phyloP scores from a whole-genome alignment of 768 basidiomycete genomes.

The Pisolithus orientalis region DNA sequence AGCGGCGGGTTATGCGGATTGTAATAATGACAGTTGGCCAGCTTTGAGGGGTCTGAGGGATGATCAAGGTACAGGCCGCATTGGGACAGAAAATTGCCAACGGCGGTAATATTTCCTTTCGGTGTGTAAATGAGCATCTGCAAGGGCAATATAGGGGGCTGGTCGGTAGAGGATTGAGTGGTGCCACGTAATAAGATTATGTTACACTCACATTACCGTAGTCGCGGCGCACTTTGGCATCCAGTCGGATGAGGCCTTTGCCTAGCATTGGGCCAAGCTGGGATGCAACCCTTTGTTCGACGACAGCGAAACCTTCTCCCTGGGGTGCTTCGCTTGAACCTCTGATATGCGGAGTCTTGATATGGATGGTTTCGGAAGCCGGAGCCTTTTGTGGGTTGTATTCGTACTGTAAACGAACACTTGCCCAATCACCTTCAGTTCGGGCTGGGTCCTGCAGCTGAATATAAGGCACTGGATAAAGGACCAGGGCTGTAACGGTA shows the following conservation, averaged over 20 bases:
- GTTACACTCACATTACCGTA: constrained; percentile 48
- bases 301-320: constrained; percentile 73
- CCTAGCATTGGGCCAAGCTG: constrained; percentile 78
- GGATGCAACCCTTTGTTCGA: constrained; percentile 81
- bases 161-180: constrained; percentile 13
- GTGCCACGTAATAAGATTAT: constrained; percentile 11
- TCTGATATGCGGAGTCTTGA: constrained; percentile 56
- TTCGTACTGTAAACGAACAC: constrained; percentile 68
- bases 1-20: constrained; percentile 88
- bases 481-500: constrained; percentile 73
- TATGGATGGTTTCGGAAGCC: constrained; percentile 68
- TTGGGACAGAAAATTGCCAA: constrained; percentile 69
- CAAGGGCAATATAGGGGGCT: constrained; percentile 80
- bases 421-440: constrained; percentile 56
- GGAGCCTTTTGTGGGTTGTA: constrained; percentile 49
- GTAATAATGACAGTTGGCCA: constrained; percentile 61
- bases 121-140: constrained; percentile 90
- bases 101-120: constrained; percentile 83
- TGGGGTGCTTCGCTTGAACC: constrained; percentile 45
- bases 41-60: constrained; percentile 59
- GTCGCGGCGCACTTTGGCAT: constrained; percentile 68
- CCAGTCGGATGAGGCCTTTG: constrained; percentile 75
- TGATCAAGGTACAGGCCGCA: constrained; percentile 72
- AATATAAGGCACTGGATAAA: constrained; percentile 76
- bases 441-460: constrained; percentile 34